Evolutionary conservation across 768 basidiomycete species (phyloP), one percentile per base, ranked within the genome.

Genomic region (Tephrocybe sp.): DNA sequence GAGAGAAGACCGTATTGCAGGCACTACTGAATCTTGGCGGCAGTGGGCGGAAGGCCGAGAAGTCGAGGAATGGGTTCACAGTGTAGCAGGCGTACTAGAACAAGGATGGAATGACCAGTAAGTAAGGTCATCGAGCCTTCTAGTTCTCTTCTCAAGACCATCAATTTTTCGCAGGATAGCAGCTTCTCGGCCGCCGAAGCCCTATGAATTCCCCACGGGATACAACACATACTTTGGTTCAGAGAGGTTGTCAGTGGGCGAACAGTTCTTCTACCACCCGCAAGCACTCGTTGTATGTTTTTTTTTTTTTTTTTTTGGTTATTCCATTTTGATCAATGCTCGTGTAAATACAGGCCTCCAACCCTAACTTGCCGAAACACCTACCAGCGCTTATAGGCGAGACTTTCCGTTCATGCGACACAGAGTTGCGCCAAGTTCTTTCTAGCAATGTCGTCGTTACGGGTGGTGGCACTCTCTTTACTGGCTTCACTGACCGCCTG

Each of bases 121-220:
- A 61, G 86, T 60, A 13, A 32, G 25, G 21, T 9, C 22, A 34
- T 25, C 36, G 16, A n/a, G 27, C 11, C 18, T 32, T 40, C 18
- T 25, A 36, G 8, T 37, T 30, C 49, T 30, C 45, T 18, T 44
- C 18, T 30, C 24, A 18, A 44, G 13, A n/a, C 28, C 21, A 38
- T 39, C 22, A 22, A 21, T 44, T 48, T 38, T 51, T n/a, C 36
- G n/a, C 60, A 91, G 89, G 55, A 72, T 70, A 41, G 87, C 84
- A 36, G 71, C 75, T 11, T 67, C 75, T 46, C 79, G 82, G 32
- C 78, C 79, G 5, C 65, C 74, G 32, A 79, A 79, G 55, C 86
- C 81, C 55, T 98, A 96, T 70, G 97, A 99, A 70, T 98, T 99
- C 72, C 92, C 97, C 0, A 92, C 91, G 27, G 97, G 97, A 1